Percentiles rank a stretch among this genome's conserved stretches.
These are phyloP conservation scores for Leccinum rimulosum DNA, from an alignment of 768 basidiomycete genomes.

Conservation along the genomic window DNA sequence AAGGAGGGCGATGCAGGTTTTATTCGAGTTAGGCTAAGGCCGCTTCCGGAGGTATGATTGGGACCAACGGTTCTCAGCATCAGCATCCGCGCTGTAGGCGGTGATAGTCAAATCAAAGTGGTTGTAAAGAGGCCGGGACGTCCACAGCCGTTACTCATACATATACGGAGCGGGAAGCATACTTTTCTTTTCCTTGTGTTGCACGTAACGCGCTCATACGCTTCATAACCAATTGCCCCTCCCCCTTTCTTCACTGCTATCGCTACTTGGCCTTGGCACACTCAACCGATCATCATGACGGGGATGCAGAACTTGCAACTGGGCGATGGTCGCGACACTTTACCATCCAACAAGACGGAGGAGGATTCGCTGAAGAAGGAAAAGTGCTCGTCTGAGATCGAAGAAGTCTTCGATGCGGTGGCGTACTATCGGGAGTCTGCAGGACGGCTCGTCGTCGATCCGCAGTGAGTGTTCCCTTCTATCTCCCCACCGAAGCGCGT, in stretches of 20 bases:
- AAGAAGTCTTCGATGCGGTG: constrained; percentile 32
- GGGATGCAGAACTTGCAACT: not conserved
- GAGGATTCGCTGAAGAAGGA: constrained; percentile 5
- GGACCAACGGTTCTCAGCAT: too few species aligned
- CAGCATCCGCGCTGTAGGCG: not conserved
- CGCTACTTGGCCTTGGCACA: not conserved
- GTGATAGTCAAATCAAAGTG: not conserved
- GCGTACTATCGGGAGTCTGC: constrained; percentile 52
- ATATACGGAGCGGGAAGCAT: not conserved
- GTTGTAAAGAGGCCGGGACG: not conserved
- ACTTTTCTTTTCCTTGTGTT: not conserved
- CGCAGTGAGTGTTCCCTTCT: constrained; percentile 41
- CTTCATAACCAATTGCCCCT: not conserved
- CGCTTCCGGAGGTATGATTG: not conserved
- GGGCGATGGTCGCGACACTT: not conserved
- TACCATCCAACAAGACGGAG: not conserved
- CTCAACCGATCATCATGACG: not conserved
- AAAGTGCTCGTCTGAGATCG: not conserved
- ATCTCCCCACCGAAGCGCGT: not conserved
- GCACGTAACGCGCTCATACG: not conserved
- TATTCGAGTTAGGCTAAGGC: not conserved
- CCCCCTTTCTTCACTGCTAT: not conserved
- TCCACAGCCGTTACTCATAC: not conserved
- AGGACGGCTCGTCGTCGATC: constrained; percentile 62
- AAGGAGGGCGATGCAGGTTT: not conserved